These are phyloP conservation scores for Backusella psychrophila DNA, from an alignment of 192 early-diverging fungal genomes.

Conservation along the genomic window DNA sequence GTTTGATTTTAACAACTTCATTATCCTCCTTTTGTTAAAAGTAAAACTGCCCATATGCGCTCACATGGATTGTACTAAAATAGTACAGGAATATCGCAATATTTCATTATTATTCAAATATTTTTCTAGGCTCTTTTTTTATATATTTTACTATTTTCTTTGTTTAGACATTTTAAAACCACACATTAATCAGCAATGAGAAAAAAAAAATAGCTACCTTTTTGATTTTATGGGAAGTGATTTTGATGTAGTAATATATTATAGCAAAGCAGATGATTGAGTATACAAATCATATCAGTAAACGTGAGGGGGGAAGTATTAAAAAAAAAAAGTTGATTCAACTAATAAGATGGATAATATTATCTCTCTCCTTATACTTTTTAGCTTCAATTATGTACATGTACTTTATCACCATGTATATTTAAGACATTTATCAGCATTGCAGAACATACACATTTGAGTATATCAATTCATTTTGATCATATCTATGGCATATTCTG, in stretches of 20 bases:
- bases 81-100: background rate
- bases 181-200: background rate
- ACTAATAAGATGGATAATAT: background rate
- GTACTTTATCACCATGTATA: background rate
- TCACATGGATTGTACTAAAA: slow-evolving; percentile 5
- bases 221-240: background rate
- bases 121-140: background rate
- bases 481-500: background rate
- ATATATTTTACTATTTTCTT: background rate
- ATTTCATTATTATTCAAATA: background rate
- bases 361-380: background rate
- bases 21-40: background rate
- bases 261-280: background rate
- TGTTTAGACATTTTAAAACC: background rate
- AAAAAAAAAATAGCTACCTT: background rate
- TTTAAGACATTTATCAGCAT: background rate
- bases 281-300: background rate
- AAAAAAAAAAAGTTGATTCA: background rate
- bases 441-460: background rate
- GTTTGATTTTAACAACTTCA: background rate
- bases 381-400: background rate
- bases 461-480: background rate
- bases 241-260: background rate
- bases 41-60: background rate
- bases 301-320: background rate